Base-by-base conservation (phyloP, 148 eudicot species). In the Silene latifolia region DNA sequence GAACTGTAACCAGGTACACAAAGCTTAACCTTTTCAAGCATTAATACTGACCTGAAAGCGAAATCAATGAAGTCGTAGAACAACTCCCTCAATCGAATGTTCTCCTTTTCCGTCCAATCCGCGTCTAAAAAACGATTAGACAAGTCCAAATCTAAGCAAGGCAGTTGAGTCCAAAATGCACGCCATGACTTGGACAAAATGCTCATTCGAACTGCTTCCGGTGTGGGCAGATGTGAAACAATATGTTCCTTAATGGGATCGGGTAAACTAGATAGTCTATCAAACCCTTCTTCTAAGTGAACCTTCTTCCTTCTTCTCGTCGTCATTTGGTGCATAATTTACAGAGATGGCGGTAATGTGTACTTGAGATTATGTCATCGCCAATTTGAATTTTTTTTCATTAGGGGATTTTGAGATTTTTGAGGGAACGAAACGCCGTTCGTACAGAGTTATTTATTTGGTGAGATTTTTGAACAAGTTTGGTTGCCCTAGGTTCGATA, bases 141-240 rank as follows among this genome's bases (percentile, higher is more conserved):
- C 27, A 15, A 21, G 8, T 61, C n/a, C n/a, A 71, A 54, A 25
- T 71, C 44, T 11, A 71, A 58, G 15, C 14, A 29, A 6, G 66
- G 17, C n/a, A 59, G 17, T 14, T 47, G 32, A 61, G 20, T 73
- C 76, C 76, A 73, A 7, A 46, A 46, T 24, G 69, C 59, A 8
- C 68, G 69, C 77, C 77, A 64, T 15, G 25, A 47, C 19, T 23
- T 74, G 12, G 76, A 74, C 20, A 74, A 63, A 74, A 74, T 74
- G 69, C 69, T 15, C 0, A 69, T 5, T 47, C 46, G 15, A 15
- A 74, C 23, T 0, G 76, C 69, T 17, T 24, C 19, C 4, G 3
- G 42, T 23, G 54, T 59, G 39, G 27, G 32, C 14, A 72, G 25
- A 60, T 13, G 59, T 60, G 66, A 61, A 42, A 73, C 67, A 44